Conservation (phyloP, 208 protist genomes). For the Lotmaria passim region DNA sequence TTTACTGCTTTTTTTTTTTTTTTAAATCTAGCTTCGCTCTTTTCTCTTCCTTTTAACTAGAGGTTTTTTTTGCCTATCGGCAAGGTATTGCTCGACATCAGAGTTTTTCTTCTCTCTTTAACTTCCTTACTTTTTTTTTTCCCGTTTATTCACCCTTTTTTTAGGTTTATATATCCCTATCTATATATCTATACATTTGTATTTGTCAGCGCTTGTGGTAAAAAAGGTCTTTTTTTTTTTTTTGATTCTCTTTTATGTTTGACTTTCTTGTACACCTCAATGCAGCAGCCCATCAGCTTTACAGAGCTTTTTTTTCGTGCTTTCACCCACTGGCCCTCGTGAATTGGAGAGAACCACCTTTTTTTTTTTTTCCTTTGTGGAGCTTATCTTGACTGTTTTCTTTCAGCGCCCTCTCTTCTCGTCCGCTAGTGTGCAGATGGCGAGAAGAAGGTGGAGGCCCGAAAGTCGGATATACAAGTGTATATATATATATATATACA, state of each 20-base stretch:
- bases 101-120: no score
- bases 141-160: not conserved
- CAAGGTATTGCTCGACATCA: no score
- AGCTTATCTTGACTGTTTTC: not conserved
- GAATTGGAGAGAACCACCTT: not conserved
- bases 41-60: constrained; percentile 2
- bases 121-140: constrained; percentile 6
- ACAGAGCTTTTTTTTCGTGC: no score
- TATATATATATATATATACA: no score
- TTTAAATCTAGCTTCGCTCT: constrained; percentile 9
- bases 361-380: not conserved
- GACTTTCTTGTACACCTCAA: not conserved
- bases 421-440: no score
- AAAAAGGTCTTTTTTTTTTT: no score
- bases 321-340: no score
- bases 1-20: not conserved
- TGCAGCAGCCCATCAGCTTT: not conserved
- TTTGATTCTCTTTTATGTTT: not conserved
- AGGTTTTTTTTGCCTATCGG: not conserved
- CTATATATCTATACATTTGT: not conserved
- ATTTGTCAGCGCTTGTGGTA: no score
- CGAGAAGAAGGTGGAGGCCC: no score
- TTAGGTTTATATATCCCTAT: not conserved
- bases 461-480: no score
- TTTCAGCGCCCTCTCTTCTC: no score